phyloP scores from a whole-genome alignment of 495 filamentous ascomycete species.

The Articulospora tetracladia region DNA sequence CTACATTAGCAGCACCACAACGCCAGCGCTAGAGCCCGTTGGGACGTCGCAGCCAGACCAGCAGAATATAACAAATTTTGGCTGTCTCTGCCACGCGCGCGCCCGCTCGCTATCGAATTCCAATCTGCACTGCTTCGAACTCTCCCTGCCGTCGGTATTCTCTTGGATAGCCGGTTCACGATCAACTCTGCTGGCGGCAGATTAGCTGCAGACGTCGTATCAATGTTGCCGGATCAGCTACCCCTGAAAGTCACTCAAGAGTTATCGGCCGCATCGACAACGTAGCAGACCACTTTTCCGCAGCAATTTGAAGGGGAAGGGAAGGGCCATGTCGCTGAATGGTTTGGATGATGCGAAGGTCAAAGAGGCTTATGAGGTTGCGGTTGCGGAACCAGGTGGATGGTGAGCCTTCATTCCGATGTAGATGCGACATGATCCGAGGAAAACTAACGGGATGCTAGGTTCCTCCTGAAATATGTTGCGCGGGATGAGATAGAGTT shows the following conservation, averaged over 20 bases:
- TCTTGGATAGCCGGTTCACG: not conserved
- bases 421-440: not conserved
- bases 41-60: not conserved
- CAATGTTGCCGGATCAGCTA: conserved; percentile 22
- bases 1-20: not conserved
- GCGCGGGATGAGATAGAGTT: conserved; percentile 86
- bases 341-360: conserved; percentile 81
- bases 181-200: conserved; percentile 15
- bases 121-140: not conserved
- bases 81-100: not conserved
- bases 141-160: not conserved
- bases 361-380: conserved; percentile 78
- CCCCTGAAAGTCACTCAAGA: conserved; percentile 20
- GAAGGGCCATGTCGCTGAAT: conserved; percentile 83
- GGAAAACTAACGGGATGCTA: conserved; percentile 31
- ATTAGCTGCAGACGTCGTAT: conserved; percentile 17
- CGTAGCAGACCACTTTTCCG: conserved; percentile 3
- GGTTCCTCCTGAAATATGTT: conserved; percentile 92
- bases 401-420: conserved; percentile 61
- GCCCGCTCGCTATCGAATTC: not conserved
- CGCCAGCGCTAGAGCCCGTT: conserved; percentile 5
- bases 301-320: conserved; percentile 1
- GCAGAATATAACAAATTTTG: conserved; percentile 6
- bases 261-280: conserved; percentile 20
- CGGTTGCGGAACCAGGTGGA: conserved; percentile 81